Evolutionary conservation across 257 asterid genomes (phyloP).

Genomic region (Knoxia roxburghii): DNA sequence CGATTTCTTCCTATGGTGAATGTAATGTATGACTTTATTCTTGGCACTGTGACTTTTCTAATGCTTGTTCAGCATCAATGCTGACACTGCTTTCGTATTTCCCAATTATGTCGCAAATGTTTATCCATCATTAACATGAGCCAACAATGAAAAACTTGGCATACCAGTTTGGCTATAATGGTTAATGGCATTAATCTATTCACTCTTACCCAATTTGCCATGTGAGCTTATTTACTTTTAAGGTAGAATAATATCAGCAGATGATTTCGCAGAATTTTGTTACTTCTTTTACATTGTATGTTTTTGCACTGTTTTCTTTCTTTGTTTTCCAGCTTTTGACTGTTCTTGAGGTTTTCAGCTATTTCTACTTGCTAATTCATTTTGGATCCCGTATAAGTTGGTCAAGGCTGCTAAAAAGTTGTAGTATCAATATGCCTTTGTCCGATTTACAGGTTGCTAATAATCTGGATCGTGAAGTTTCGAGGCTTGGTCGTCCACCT

Average conservation of each 20-base stretch:
- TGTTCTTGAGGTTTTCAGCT: neutral
- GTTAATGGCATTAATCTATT: neutral
- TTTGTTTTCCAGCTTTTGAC: neutral
- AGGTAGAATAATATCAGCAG: neutral
- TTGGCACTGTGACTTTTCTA: neutral
- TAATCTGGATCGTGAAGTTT: slow-evolving; percentile 67
- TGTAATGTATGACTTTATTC: too few species aligned
- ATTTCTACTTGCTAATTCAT: neutral
- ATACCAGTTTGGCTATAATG: neutral
- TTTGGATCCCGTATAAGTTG: neutral
- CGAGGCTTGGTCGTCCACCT: slow-evolving; percentile 62
- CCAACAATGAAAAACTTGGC: neutral
- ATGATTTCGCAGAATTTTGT: neutral
- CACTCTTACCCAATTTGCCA: neutral
- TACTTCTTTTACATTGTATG: neutral
- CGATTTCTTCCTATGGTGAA: too few species aligned
- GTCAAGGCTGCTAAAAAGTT: neutral
- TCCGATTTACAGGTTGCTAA: slow-evolving; percentile 52
- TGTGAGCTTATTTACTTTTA: neutral
- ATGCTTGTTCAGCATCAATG: neutral
- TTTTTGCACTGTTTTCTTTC: neutral
- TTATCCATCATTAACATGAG: neutral
- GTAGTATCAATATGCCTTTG: slow-evolving; percentile 2
- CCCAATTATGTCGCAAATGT: neutral
- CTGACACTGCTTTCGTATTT: neutral